phyloP scores from a whole-genome alignment of 1,284 basidiomycete genomes.

The Cutaneotrichosporon sp. region DNA sequence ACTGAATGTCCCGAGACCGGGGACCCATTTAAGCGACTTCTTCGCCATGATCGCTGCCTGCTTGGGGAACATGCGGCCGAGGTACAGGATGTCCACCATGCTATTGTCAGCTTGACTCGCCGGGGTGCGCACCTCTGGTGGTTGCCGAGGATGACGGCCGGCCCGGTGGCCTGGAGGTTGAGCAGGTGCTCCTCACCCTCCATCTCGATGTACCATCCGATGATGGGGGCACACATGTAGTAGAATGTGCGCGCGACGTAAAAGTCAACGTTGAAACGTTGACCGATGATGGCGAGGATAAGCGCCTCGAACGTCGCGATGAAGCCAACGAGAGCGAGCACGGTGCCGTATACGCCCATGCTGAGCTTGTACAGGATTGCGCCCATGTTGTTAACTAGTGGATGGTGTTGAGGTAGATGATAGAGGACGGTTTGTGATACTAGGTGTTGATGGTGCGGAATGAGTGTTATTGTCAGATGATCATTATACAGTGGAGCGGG shows the following conservation, averaged over 20 bases:
- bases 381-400: constrained; percentile 28
- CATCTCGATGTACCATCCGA: constrained; percentile 73
- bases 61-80: constrained; percentile 84
- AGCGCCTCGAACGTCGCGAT: constrained; percentile 72
- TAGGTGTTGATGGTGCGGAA: neutral
- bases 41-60: constrained; percentile 90
- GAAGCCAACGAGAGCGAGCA: constrained; percentile 70
- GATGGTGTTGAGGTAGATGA: neutral
- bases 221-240: constrained; percentile 63
- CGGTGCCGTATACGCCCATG: constrained; percentile 68
- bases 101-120: constrained; percentile 39
- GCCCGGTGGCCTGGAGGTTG: constrained; percentile 58
- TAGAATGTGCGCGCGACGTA: constrained; percentile 86
- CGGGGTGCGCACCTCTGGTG: constrained; percentile 67
- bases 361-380: constrained; percentile 60
- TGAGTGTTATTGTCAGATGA: neutral
- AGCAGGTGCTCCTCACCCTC: constrained; percentile 81
- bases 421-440: constrained; percentile 6
- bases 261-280: constrained; percentile 78
- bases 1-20: constrained; percentile 84
- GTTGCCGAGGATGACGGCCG: constrained; percentile 75
- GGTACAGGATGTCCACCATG: constrained; percentile 80
- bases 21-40: constrained; percentile 79
- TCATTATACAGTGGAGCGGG: constrained; percentile 6
- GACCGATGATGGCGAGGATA: constrained; percentile 67